Evolutionary conservation across 768 basidiomycete genomes (phyloP), one percentile per base, ranked within the genome.

Genomic region (Leucosporidium scottii): DNA sequence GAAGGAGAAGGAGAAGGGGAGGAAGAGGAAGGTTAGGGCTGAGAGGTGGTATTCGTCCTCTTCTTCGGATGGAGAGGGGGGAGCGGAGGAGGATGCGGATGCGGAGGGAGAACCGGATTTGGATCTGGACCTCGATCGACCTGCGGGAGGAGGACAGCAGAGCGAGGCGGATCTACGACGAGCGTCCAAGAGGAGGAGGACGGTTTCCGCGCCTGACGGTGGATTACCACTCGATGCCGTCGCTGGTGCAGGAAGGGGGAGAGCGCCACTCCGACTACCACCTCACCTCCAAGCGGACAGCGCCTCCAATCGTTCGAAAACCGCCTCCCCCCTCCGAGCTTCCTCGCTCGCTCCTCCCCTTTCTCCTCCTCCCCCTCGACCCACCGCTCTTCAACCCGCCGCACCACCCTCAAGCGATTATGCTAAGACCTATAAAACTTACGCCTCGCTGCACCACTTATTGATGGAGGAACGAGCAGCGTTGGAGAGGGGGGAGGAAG

Each of bases 351-450:
- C 30, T 21, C 31, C 66, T 2, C 49, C 57, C 54, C 21, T 44
- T 28, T 21, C 56, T n/a, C 27, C n/a, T 25, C 1, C 48, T 27
- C 25, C 51, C 27, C 0, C 59, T 15, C 7, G n/a, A n/a, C n/a
- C n/a, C n/a, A n/a, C n/a, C n/a, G 25, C 25, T 18, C 15, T 13
- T 61, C 44, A 30, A 12, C 9, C n/a, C n/a, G n/a, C n/a, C n/a
- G n/a, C 28, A 25, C n/a, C 36, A 15, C 49, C 23, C 36, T n/a
- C n/a, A n/a, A n/a, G n/a, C 27, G 31, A 3, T 68, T 68, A 54
- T 28, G 44, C 57, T 53, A 63, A 27, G 47, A 34, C 51, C 23
- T 72, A 68, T 61, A 63, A 60, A 5, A 23, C 64, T 0, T 72
- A 72, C 50, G 61, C 67, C 4, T 51, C 39, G 0, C 67, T 65